Evolutionary conservation across 2,329 filamentous ascomycete genomes (phyloP), one percentile per base, ranked within the genome.

Genomic region (Phyllachora maydis): DNA sequence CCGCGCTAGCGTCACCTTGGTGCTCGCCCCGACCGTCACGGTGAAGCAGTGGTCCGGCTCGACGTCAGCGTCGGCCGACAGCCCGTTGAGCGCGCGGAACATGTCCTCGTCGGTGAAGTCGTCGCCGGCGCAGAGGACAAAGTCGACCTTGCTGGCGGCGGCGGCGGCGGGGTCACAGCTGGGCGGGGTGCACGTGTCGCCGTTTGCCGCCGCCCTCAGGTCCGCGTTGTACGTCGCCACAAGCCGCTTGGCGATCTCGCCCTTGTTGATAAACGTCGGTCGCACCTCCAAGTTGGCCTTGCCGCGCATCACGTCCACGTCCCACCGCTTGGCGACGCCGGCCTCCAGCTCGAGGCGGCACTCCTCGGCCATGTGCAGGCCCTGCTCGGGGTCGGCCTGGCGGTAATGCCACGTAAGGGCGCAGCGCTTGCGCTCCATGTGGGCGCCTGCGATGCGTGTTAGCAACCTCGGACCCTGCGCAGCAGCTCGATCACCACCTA

Each of bases 331-430:
- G 24, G 56, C 70, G 1, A 92, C 74, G 0, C 69, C 78, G 4
- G 60, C 54, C 42, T 90, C 74, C 10, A 98, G 64, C 33, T 83
- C 68, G 43, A 74, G 75, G 33, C 82, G 73, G 40, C 81, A 90
- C 42, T 83, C 73, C 13, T 61, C 64, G 4, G 83, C 71, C 52
- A 85, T 76, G 47, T 78, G 76, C 0, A 67, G 50, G 11, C 81
- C 85, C 32, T 77, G 77, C 35, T 90, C 78, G 1, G 79, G 81
- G 39, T 93, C 81, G 2, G 81, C 81, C 14, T 79, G 69, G 19
- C 88, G 78, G 48, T 95, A 98, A 43, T 98, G 88, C 88, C 88
- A 95, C 3, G 88, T 95, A 23, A 95, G 53, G 4, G 88, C 83
- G 32, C 90, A 88, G 32, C 82, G 75, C 51, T 98, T 98, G 29